phyloP scores from a whole-genome alignment of 345 rosid genomes.

The Noccaea caerulescens region DNA sequence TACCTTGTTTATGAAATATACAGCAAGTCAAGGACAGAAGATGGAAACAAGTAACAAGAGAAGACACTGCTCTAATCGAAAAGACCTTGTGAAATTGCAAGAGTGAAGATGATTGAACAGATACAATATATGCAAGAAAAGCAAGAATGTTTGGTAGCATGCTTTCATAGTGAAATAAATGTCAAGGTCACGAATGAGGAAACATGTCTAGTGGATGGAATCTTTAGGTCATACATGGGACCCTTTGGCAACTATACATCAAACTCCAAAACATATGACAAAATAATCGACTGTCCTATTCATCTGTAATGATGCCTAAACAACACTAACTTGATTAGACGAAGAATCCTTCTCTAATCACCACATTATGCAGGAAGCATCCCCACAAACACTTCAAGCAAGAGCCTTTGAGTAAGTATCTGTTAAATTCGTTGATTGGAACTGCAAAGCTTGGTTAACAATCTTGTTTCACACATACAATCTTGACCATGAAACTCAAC shows the following conservation, averaged over 20 bases:
- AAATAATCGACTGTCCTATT: conserved; percentile 8
- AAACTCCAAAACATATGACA: conserved; percentile 14
- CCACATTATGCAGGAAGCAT: conserved; percentile 17
- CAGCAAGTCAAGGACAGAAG: background rate
- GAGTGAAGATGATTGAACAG: conserved; percentile 11
- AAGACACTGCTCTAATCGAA: conserved; percentile 28
- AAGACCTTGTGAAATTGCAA: conserved; percentile 20
- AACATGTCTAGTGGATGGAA: conserved; percentile 33
- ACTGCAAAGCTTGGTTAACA: no score
- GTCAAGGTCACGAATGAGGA: conserved; percentile 31
- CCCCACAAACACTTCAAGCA: conserved; percentile 29
- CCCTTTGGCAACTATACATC: conserved; percentile 32
- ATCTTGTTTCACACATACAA: conserved; percentile 1
- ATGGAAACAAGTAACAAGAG: conserved; percentile 1
- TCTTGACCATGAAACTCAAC: conserved; percentile 6
- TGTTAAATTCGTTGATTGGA: background rate
- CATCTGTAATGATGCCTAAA: conserved; percentile 25
- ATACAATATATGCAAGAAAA: conserved; percentile 22
- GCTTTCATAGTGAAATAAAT: conserved; percentile 30
- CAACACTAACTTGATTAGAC: conserved; percentile 23
- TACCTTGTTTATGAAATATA: conserved; percentile 8
- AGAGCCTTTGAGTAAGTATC: conserved; percentile 28
- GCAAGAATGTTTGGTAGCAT: conserved; percentile 22
- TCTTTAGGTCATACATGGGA: conserved; percentile 37
- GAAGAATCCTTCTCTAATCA: conserved; percentile 18